Evolutionary conservation across 371 early-diverging fungal genomes (phyloP).

Genomic region (Phascolomyces articulosus): DNA sequence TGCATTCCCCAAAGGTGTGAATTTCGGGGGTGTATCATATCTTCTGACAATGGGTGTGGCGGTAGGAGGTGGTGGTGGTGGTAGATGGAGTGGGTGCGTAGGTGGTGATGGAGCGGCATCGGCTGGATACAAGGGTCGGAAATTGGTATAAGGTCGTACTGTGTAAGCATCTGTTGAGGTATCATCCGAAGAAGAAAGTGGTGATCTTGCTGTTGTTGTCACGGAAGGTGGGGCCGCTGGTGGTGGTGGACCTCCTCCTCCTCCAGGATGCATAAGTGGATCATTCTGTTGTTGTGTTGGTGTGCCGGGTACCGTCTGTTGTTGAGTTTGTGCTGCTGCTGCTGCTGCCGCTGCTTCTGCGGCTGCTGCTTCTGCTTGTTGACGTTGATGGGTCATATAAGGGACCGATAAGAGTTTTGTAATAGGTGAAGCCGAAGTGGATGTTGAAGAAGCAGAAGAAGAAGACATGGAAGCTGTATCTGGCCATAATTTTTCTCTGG

Average conservation of each 20-base stretch:
- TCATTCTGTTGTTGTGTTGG: no score
- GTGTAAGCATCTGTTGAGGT: constrained; percentile 33
- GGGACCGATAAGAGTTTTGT: constrained; percentile 37
- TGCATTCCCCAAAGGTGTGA: background rate
- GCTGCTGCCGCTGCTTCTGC: background rate
- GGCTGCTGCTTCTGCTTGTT: constrained; percentile 7
- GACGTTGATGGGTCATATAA: constrained; percentile 24
- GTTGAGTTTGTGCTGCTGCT: background rate
- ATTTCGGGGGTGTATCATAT: background rate
- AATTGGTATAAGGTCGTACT: constrained; percentile 37
- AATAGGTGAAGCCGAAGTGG: constrained; percentile 17
- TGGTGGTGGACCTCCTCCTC: no score
- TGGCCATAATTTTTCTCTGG: constrained; percentile 18
- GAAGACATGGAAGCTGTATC: constrained; percentile 23
- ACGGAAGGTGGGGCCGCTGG: background rate
- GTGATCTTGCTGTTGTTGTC: constrained; percentile 1
- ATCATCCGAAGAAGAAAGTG: constrained; percentile 15
- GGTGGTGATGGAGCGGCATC: background rate
- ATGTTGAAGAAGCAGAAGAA: constrained; percentile 9
- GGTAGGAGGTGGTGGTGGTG: background rate
- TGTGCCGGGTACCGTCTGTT: no score
- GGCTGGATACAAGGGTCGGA: constrained; percentile 29
- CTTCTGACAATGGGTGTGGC: background rate
- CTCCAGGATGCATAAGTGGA: no score
- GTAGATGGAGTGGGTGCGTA: background rate